Evolutionary conservation across 441 rosid genomes (phyloP).

Genomic region (Viola pubescens): DNA sequence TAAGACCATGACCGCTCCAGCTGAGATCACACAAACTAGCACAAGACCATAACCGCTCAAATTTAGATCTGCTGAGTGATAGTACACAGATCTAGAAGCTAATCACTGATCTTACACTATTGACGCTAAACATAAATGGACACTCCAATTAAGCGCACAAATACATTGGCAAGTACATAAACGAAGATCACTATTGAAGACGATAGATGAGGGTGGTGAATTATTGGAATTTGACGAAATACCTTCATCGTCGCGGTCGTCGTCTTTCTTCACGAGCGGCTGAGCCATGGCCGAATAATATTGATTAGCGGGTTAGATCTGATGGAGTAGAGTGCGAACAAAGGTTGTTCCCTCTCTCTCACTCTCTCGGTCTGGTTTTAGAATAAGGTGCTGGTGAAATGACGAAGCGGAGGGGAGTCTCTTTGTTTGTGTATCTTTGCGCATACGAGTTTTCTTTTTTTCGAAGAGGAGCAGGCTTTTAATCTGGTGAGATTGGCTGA

Average conservation of each 20-base stretch:
- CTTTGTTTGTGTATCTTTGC: background rate
- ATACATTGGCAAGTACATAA: background rate
- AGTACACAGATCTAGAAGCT: slow-evolving; percentile 43
- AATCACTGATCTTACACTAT: slow-evolving; percentile 22
- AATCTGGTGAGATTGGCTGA: background rate
- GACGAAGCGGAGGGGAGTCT: slow-evolving; percentile 17
- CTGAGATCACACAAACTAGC: slow-evolving; percentile 3
- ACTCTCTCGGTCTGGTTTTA: slow-evolving; percentile 4
- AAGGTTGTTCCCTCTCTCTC: slow-evolving; percentile 9
- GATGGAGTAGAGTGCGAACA: background rate
- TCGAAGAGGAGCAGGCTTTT: background rate
- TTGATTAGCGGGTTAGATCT: slow-evolving; percentile 19
- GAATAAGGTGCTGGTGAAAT: slow-evolving; percentile 16
- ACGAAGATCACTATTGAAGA: background rate
- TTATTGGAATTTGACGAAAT: slow-evolving; percentile 6
- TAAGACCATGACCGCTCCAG: background rate
- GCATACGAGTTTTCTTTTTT: background rate
- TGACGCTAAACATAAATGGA: slow-evolving; percentile 10
- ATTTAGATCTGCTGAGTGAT: background rate
- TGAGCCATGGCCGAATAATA: slow-evolving; percentile 58
- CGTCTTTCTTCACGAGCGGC: slow-evolving; percentile 91
- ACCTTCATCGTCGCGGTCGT: slow-evolving; percentile 99
- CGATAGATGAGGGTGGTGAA: background rate
- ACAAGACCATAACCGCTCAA: slow-evolving; percentile 3
- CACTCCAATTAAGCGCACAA: slow-evolving; percentile 5